A percentile compares a stretch with the other conserved stretches of the same genome.
Conservation (phyloP, 1,139 yeast species). For the Taiozyma sp. region DNA sequence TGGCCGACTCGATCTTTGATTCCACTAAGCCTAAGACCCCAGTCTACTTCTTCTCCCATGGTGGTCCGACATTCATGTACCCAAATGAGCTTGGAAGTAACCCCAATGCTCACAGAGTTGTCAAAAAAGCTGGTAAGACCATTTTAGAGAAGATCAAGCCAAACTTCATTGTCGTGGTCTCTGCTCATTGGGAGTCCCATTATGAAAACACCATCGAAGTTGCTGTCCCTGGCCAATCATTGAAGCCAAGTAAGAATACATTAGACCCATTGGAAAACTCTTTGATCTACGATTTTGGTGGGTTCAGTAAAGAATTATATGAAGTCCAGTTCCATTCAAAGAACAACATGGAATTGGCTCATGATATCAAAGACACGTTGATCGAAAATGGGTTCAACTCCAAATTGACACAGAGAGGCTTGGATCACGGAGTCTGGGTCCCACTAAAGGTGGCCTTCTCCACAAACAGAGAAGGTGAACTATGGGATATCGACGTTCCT, state of each 20-base stretch:
- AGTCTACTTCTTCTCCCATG: conserved; percentile 67
- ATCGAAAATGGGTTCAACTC: conserved; percentile 39
- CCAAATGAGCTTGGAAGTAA: conserved; percentile 41
- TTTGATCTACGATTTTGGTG: conserved; percentile 67
- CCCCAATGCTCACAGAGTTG: conserved; percentile 53
- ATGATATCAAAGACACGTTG: conserved; percentile 40
- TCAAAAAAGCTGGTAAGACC: conserved; percentile 44
- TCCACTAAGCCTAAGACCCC: conserved; percentile 33
- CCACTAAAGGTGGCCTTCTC: conserved; percentile 72
- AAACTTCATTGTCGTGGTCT: conserved; percentile 57
- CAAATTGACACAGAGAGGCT: conserved; percentile 46
- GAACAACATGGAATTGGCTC: conserved; percentile 39
- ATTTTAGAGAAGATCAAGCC: conserved; percentile 52
- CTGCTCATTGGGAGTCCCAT: conserved; percentile 74
- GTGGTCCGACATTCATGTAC: conserved; percentile 74
- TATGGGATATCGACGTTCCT: conserved; percentile 45
- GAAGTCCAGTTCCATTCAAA: conserved; percentile 53
- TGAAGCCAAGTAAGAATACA: not conserved
- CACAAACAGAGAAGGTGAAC: conserved; percentile 28
- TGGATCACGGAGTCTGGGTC: conserved; percentile 84
- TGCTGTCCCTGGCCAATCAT: conserved; percentile 31
- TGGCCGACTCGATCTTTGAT: conserved; percentile 8
- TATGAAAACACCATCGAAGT: conserved; percentile 41
- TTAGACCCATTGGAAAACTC: conserved; percentile 22
- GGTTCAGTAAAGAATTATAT: conserved; percentile 65